A percentile compares a stretch with the other conserved stretches of the same genome.
Evolutionary conservation across 495 filamentous ascomycete species (phyloP).

Genomic region (Xylaria intraflava): DNA sequence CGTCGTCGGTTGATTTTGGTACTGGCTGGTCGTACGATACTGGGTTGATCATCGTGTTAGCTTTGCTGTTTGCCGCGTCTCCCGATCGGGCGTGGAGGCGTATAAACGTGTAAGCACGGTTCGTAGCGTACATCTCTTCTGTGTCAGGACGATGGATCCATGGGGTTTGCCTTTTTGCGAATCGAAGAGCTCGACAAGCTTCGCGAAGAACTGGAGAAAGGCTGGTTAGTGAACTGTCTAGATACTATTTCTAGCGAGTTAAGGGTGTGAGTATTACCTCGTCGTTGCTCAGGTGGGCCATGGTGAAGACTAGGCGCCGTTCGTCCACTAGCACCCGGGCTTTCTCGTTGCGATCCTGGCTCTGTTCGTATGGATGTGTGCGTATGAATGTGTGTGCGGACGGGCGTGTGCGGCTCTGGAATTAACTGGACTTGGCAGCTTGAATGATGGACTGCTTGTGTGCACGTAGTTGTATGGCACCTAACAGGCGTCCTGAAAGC

Average conservation of each 20-base stretch:
- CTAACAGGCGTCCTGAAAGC: no score
- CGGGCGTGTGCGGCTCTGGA: no score
- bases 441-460: no score
- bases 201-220: constrained; percentile 68
- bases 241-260: neutral
- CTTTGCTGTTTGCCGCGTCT: constrained; percentile 6
- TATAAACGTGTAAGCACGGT: neutral
- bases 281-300: constrained; percentile 59
- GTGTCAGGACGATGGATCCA: constrained; percentile 75
- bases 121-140: constrained; percentile 62
- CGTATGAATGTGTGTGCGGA: neutral
- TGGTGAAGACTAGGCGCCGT: neutral
- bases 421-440: no score
- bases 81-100: constrained; percentile 11
- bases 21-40: constrained; percentile 31
- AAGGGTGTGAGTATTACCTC: constrained; percentile 46
- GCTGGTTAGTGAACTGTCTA: constrained; percentile 19
- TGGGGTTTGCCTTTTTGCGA: constrained; percentile 59
- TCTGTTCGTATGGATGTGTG: neutral
- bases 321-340: no score
- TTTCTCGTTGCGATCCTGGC: neutral
- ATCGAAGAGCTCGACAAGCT: constrained; percentile 68
- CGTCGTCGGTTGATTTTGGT: constrained; percentile 22
- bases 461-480: no score
- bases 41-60: constrained; percentile 17